Conservation (phyloP, 805 yeast species). For the Starmerella vitae region DNA sequence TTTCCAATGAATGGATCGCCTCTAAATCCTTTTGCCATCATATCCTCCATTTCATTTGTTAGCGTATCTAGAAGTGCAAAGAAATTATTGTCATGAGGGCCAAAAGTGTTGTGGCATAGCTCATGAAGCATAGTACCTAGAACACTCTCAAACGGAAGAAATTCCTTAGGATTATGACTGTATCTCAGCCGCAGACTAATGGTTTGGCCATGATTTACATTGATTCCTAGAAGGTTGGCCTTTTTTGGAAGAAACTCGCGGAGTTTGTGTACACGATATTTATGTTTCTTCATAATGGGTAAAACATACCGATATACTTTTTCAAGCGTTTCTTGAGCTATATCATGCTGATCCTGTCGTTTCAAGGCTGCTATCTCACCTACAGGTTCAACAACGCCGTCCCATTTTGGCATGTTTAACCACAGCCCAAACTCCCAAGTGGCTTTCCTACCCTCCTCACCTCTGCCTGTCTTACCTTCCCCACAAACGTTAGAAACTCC, state of each 20-base stretch:
- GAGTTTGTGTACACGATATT: slow-evolving; percentile 50
- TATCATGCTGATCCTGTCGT: slow-evolving; percentile 34
- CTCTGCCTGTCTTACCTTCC: too few species aligned
- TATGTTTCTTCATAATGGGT: slow-evolving; percentile 60
- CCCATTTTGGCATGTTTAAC: slow-evolving; percentile 14
- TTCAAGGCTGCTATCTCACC: slow-evolving; percentile 34
- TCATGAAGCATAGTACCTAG: slow-evolving; percentile 84
- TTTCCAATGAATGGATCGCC: slow-evolving; percentile 40
- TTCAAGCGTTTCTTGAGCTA: slow-evolving; percentile 48
- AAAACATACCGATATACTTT: slow-evolving; percentile 56
- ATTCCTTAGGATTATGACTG: slow-evolving; percentile 37
- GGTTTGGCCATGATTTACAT: slow-evolving; percentile 64
- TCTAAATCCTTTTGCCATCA: slow-evolving; percentile 31
- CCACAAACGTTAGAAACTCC: too few species aligned
- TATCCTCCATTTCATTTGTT: slow-evolving; percentile 34
- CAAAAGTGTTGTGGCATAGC: slow-evolving; percentile 61
- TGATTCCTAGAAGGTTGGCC: slow-evolving; percentile 56
- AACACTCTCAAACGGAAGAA: slow-evolving; percentile 48
- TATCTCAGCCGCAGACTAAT: slow-evolving; percentile 59
- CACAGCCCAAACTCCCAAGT: background rate
- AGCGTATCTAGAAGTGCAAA: slow-evolving; percentile 52
- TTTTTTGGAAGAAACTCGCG: slow-evolving; percentile 74
- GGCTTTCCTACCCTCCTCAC: too few species aligned
- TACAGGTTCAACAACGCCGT: slow-evolving; percentile 11
- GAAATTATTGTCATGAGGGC: slow-evolving; percentile 68